Conservation (phyloP, 768 basidiomycete genomes). For the Trametes coccinea region DNA sequence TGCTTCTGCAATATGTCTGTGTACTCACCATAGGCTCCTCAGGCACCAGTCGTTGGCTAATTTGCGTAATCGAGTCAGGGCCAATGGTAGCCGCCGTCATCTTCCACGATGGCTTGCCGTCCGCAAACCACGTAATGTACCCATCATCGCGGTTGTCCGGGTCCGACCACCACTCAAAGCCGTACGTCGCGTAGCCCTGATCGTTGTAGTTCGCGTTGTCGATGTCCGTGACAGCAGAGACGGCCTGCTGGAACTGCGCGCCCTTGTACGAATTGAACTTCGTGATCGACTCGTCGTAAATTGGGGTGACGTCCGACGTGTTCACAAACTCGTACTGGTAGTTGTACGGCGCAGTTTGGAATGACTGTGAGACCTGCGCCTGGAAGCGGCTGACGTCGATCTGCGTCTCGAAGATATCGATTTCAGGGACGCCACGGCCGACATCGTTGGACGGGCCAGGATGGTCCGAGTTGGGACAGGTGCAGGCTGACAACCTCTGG, state of each 20-base stretch:
- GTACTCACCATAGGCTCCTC: conserved; percentile 89
- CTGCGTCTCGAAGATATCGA: conserved; percentile 90
- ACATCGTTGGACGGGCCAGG: conserved; percentile 72
- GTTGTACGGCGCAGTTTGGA: conserved; percentile 81
- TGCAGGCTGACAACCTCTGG: conserved; percentile 85
- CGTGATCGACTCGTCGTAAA: conserved; percentile 55
- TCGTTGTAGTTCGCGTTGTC: conserved; percentile 58
- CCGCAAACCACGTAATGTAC: conserved; percentile 82
- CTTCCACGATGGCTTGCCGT: conserved; percentile 70
- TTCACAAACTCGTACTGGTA: conserved; percentile 62
- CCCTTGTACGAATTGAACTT: conserved; percentile 69
- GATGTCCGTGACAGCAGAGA: conserved; percentile 62
- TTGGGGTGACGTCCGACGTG: conserved; percentile 48
- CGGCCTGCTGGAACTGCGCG: conserved; percentile 71
- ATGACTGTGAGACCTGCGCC: conserved; percentile 78
- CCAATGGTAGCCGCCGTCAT: conserved; percentile 66
- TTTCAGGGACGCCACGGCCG: conserved; percentile 85
- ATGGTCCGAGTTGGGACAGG: conserved; percentile 83
- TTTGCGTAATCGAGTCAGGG: conserved; percentile 54
- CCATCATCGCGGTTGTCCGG: conserved; percentile 64
- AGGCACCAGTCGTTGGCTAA: conserved; percentile 68
- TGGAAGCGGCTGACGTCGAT: conserved; percentile 49
- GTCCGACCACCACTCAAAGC: conserved; percentile 80
- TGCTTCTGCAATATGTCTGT: neutral
- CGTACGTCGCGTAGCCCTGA: conserved; percentile 59